Percentiles rank a stretch among this genome's conserved stretches.
Evolutionary conservation across 805 yeast genomes (phyloP).

Genomic region (Candida pini): DNA sequence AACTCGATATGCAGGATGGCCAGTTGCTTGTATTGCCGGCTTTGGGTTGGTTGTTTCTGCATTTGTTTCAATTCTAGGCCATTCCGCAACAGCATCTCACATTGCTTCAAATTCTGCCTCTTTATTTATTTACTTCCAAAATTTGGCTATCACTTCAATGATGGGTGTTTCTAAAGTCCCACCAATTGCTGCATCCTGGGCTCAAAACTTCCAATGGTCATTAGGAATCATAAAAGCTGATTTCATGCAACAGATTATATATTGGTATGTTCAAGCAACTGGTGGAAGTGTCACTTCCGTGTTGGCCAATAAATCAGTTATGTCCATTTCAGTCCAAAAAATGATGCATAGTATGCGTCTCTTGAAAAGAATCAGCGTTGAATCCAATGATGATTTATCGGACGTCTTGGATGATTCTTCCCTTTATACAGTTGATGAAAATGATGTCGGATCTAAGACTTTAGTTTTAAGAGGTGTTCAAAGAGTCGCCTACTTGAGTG

Average conservation of each 20-base stretch:
- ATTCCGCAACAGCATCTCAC: constrained; percentile 90
- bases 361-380: constrained; percentile 34
- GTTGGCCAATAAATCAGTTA: constrained; percentile 51
- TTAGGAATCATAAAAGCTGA: constrained; percentile 77
- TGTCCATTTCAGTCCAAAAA: constrained; percentile 86
- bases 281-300: constrained; percentile 85
- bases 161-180: constrained; percentile 91
- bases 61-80: constrained; percentile 79
- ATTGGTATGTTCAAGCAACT: constrained; percentile 94
- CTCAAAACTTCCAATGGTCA: constrained; percentile 95
- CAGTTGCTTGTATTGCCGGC: constrained; percentile 87
- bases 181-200: constrained; percentile 97
- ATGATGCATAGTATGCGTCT: constrained; percentile 11
- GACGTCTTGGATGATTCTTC: constrained; percentile 45
- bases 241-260: constrained; percentile 77
- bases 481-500: constrained; percentile 80
- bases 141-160: constrained; percentile 88
- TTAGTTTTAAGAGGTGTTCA: constrained; percentile 85
- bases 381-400: constrained; percentile 34
- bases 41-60: constrained; percentile 86
- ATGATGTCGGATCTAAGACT: constrained; percentile 57
- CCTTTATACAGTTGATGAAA: constrained; percentile 70
- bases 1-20: constrained; percentile 91
- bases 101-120: constrained; percentile 96
- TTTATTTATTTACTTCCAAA: constrained; percentile 88